These are phyloP conservation scores for Lyophyllum semitale DNA, from an alignment of 768 basidiomycete species.

Conservation along the genomic window DNA sequence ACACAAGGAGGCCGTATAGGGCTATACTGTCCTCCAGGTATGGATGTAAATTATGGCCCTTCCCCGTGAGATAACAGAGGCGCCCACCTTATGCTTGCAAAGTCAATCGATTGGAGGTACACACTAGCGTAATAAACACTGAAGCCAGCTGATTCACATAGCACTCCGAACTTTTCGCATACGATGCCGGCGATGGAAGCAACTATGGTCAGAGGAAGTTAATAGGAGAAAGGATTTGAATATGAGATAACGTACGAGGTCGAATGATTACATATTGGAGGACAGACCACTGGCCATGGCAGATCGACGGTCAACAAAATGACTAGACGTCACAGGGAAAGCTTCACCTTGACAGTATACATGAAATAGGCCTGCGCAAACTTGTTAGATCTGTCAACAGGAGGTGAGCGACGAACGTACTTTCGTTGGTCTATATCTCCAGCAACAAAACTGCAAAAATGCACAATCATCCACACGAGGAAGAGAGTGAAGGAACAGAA, in stretches of 20 bases:
- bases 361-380: slow-evolving; percentile 76
- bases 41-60: neutral
- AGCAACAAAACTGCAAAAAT: slow-evolving; percentile 69
- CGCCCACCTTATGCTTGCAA: slow-evolving; percentile 75
- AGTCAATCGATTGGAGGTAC: slow-evolving; percentile 75
- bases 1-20: slow-evolving; percentile 81
- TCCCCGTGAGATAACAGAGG: neutral
- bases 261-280: slow-evolving; percentile 86
- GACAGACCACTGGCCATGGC: slow-evolving; percentile 67
- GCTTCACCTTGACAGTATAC: slow-evolving; percentile 74
- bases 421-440: slow-evolving; percentile 82
- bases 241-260: slow-evolving; percentile 32
- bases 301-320: slow-evolving; percentile 4
- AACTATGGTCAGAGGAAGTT: slow-evolving; percentile 26
- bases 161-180: slow-evolving; percentile 64
- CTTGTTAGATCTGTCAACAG: neutral
- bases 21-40: slow-evolving; percentile 54
- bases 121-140: slow-evolving; percentile 63
- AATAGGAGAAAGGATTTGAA: neutral
- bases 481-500: neutral
- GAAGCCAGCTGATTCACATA: slow-evolving; percentile 68
- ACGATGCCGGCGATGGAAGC: slow-evolving; percentile 80
- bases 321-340: slow-evolving; percentile 1
- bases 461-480: neutral
- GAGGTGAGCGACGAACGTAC: slow-evolving; percentile 28